Conservation (phyloP, 176 grass and related monocot species). For the Zoysia japonica region DNA sequence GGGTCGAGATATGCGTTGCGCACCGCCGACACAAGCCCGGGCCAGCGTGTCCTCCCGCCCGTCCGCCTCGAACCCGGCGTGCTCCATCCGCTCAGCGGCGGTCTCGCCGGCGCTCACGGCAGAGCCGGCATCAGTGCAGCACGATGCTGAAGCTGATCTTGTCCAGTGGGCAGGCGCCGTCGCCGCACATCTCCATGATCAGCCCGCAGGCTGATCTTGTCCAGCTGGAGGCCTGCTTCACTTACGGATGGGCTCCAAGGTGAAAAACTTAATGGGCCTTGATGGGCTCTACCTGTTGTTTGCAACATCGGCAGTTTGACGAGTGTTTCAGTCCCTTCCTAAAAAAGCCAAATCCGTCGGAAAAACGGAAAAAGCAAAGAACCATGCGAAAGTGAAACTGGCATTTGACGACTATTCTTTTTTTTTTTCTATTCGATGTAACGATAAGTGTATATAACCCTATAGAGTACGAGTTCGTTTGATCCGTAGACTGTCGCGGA, state of each 20-base stretch:
- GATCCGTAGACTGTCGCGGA: too few species aligned
- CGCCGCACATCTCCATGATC: conserved; percentile 57
- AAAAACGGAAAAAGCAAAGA: too few species aligned
- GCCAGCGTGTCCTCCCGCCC: conserved; percentile 67
- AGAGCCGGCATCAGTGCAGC: conserved; percentile 44
- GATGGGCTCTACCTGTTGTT: not conserved
- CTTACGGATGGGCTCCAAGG: not conserved
- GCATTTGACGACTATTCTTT: too few species aligned
- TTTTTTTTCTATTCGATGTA: too few species aligned
- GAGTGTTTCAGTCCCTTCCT: too few species aligned
- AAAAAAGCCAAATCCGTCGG: too few species aligned
- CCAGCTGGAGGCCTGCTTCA: not conserved
- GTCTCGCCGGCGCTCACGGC: conserved; percentile 52
- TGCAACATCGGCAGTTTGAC: not conserved
- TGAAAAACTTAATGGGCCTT: not conserved
- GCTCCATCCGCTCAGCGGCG: conserved; percentile 58
- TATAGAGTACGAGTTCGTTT: too few species aligned
- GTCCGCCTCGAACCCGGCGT: conserved; percentile 64
- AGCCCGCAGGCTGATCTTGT: too few species aligned
- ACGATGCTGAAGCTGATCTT: conserved; percentile 72
- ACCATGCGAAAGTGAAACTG: too few species aligned
- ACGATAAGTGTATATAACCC: too few species aligned
- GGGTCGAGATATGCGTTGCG: conserved; percentile 32
- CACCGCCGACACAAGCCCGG: conserved; percentile 66
- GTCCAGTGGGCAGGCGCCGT: conserved; percentile 43